Evolutionary conservation across 1,284 basidiomycete species (phyloP).

Genomic region (Peniophora sp.): DNA sequence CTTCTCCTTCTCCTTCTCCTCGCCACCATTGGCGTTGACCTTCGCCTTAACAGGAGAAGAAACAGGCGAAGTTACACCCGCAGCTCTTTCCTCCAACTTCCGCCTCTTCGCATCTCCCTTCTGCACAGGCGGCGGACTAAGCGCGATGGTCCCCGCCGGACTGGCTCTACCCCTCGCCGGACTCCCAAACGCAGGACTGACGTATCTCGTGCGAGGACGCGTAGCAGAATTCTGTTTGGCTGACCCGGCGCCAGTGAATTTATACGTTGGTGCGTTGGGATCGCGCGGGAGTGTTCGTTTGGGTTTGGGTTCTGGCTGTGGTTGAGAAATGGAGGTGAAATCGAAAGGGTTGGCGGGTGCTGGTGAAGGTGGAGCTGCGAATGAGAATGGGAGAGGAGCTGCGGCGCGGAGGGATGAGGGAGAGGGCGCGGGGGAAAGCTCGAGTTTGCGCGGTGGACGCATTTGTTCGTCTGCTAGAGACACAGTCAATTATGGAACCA

Average conservation of each 20-base stretch:
- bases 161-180: too few species aligned
- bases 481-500: too few species aligned
- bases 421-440: too few species aligned
- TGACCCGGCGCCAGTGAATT: conserved; percentile 64
- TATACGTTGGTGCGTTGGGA: conserved; percentile 49
- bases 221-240: conserved; percentile 19
- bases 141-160: too few species aligned
- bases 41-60: conserved; percentile 27
- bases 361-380: too few species aligned
- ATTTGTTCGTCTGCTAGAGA: too few species aligned
- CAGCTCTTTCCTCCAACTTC: conserved; percentile 22
- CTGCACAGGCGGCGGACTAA: too few species aligned
- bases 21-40: conserved; percentile 26
- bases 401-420: too few species aligned
- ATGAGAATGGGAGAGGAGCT: too few species aligned
- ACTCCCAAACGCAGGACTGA: conserved; percentile 50
- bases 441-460: too few species aligned
- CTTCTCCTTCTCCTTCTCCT: conserved; percentile 47
- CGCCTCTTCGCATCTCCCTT: neutral
- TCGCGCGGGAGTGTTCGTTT: conserved; percentile 53
- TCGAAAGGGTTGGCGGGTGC: too few species aligned
- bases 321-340: too few species aligned
- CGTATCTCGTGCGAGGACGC: conserved; percentile 54
- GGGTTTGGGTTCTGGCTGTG: conserved; percentile 9
- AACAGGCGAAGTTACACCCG: conserved; percentile 22